Evolutionary conservation across 148 eudicot species (phyloP).

Genomic region (Cornus kousa): DNA sequence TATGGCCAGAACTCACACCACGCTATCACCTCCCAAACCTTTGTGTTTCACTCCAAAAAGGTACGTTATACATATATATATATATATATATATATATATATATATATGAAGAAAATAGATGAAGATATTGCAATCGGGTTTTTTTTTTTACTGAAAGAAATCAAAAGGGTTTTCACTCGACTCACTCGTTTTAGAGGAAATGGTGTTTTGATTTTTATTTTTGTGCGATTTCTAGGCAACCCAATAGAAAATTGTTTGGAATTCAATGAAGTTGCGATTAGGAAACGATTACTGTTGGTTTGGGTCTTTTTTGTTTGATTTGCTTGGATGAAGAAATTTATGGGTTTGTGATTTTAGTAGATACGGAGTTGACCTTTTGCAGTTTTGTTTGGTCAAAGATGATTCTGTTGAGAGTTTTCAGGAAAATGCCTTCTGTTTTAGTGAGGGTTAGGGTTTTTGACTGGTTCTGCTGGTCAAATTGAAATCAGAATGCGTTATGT

Average conservation of each 20-base stretch:
- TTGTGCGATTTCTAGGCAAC: neutral
- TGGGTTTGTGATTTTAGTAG: neutral
- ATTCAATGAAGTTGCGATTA: neutral
- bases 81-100: too few relatives aligned
- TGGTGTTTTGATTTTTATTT: neutral
- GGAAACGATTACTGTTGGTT: neutral
- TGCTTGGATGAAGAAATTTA: neutral
- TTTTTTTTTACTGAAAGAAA: neutral
- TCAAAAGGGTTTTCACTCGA: neutral
- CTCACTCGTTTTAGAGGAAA: neutral
- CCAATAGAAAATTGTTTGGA: neutral
- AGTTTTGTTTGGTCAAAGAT: neutral
- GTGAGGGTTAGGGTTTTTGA: neutral
- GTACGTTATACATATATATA: too few relatives aligned
- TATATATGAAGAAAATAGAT: too few relatives aligned
- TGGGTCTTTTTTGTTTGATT: neutral
- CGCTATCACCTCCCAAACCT: conserved; percentile 32
- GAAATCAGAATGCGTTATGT: neutral
- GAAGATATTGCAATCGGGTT: neutral
- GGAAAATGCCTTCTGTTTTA: neutral
- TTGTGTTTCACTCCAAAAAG: conserved; percentile 86
- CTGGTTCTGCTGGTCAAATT: neutral
- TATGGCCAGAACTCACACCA: neutral
- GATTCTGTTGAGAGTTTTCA: neutral
- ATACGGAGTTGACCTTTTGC: neutral